Evolutionary conservation across 1,139 yeast species (phyloP).

Genomic region (Nakaseomyces uthaithaninus): DNA sequence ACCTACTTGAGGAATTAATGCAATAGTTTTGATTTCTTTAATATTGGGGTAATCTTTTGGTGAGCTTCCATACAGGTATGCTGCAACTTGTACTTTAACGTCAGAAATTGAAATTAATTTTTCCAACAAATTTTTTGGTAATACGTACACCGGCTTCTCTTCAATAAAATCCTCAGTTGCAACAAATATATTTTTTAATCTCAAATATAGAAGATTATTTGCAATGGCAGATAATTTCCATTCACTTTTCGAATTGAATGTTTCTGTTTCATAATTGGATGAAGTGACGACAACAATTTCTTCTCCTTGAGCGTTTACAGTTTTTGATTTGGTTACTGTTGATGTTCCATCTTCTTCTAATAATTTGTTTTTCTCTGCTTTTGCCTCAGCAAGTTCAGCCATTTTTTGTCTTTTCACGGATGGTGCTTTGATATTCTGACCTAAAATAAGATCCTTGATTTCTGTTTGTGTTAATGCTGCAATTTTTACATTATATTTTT

Average conservation of each 20-base stretch:
- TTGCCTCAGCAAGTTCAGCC: slow-evolving; percentile 64
- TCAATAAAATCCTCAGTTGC: slow-evolving; percentile 52
- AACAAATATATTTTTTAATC: slow-evolving; percentile 71
- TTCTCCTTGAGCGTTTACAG: slow-evolving; percentile 92
- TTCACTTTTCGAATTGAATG: slow-evolving; percentile 77
- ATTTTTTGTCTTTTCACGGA: slow-evolving; percentile 74
- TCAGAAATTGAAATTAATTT: slow-evolving; percentile 79
- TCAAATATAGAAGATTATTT: slow-evolving; percentile 59
- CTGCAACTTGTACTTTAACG: slow-evolving; percentile 75
- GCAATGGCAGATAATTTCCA: slow-evolving; percentile 90
- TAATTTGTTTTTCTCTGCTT: slow-evolving; percentile 33
- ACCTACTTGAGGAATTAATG: slow-evolving; percentile 84
- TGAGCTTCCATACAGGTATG: slow-evolving; percentile 65
- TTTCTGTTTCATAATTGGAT: slow-evolving; percentile 75
- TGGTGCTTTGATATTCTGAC: slow-evolving; percentile 89
- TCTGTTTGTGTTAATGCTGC: slow-evolving; percentile 88
- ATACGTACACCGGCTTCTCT: slow-evolving; percentile 54
- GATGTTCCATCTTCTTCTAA: slow-evolving; percentile 30
- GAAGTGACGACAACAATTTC: slow-evolving; percentile 92
- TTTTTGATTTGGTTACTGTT: slow-evolving; percentile 75
- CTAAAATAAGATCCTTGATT: slow-evolving; percentile 85
- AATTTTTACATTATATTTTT: slow-evolving; percentile 76
- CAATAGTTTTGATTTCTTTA: slow-evolving; percentile 71
- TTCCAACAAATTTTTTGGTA: slow-evolving; percentile 75
- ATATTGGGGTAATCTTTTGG: slow-evolving; percentile 63